phyloP scores from a whole-genome alignment of 2,329 filamentous ascomycete genomes.

The Penicillium crustosum region DNA sequence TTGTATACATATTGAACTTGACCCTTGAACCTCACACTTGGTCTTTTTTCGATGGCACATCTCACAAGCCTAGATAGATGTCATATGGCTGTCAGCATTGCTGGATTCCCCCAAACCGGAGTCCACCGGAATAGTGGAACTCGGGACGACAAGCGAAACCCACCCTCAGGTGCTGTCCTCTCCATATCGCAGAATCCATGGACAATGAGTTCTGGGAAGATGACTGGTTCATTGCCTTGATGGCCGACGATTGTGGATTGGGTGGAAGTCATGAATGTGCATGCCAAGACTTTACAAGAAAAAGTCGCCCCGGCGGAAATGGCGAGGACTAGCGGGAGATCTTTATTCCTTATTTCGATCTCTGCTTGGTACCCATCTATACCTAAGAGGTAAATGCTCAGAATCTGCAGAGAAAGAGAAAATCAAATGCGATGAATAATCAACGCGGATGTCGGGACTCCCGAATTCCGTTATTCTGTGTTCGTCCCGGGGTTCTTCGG shows the following conservation, averaged over 20 bases:
- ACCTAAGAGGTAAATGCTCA: background rate
- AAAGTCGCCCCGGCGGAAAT: constrained; percentile 1
- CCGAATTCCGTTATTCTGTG: constrained; percentile 8
- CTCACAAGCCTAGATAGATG: constrained; percentile 70
- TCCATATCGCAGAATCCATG: background rate
- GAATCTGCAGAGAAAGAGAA: background rate
- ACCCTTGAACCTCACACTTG: constrained; percentile 90
- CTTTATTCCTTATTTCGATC: constrained; percentile 4
- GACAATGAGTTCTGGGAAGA: constrained; percentile 1
- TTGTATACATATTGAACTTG: constrained; percentile 69
- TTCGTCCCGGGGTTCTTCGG: background rate
- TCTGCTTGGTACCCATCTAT: background rate
- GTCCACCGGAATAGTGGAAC: background rate
- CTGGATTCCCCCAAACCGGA: background rate
- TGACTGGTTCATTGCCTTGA: constrained; percentile 6
- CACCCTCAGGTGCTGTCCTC: constrained; percentile 1
- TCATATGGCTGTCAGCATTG: constrained; percentile 3
- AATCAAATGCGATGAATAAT: constrained; percentile 2
- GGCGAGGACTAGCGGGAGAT: constrained; percentile 4
- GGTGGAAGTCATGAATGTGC: constrained; percentile 8
- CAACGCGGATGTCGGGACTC: constrained; percentile 11
- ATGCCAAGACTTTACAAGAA: constrained; percentile 21
- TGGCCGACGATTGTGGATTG: constrained; percentile 16
- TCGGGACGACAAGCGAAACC: background rate
- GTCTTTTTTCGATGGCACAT: constrained; percentile 88